A percentile compares a stretch with the other conserved stretches of the same genome.
Evolutionary conservation across 2,329 filamentous ascomycete species (phyloP).

Genomic region (Phyllosticta citriasiana): DNA sequence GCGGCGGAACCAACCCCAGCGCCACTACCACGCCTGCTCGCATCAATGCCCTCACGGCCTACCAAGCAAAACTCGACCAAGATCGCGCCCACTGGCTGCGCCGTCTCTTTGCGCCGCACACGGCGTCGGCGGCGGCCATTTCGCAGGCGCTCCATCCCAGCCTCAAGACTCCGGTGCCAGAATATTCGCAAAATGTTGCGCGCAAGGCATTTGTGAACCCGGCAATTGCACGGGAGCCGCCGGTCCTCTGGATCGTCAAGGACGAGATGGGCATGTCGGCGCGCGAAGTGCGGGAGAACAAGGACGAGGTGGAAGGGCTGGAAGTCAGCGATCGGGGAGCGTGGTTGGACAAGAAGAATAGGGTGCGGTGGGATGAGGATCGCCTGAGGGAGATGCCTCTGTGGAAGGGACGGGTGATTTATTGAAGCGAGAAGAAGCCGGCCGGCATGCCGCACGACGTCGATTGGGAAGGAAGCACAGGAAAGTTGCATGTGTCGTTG

Average conservation of each 20-base stretch:
- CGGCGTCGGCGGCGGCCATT: constrained; percentile 2
- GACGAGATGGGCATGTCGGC: constrained; percentile 35
- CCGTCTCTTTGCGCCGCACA: constrained; percentile 9
- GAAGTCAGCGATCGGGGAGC: constrained; percentile 37
- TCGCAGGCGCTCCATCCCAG: constrained; percentile 3
- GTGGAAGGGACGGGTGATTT: constrained; percentile 28
- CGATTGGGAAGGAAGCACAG: too few species aligned
- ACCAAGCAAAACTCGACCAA: not conserved
- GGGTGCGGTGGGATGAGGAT: constrained; percentile 34
- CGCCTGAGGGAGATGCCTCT: constrained; percentile 34
- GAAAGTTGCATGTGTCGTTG: not conserved
- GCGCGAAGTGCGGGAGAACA: constrained; percentile 32
- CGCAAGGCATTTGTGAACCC: constrained; percentile 36
- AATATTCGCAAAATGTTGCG: constrained; percentile 21
- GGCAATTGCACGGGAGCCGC: constrained; percentile 32
- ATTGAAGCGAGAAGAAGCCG: constrained; percentile 14
- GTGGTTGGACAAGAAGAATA: constrained; percentile 35
- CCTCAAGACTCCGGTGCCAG: constrained; percentile 5
- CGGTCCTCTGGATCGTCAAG: constrained; percentile 36
- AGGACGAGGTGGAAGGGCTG: constrained; percentile 26
- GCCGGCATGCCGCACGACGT: not conserved
- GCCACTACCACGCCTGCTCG: not conserved
- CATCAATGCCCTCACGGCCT: constrained; percentile 3
- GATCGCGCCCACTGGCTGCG: not conserved
- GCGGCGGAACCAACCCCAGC: not conserved